Evolutionary conservation across 768 basidiomycete genomes (phyloP), one percentile per base, ranked within the genome.

Genomic region (Rhodotorula babjevae): DNA sequence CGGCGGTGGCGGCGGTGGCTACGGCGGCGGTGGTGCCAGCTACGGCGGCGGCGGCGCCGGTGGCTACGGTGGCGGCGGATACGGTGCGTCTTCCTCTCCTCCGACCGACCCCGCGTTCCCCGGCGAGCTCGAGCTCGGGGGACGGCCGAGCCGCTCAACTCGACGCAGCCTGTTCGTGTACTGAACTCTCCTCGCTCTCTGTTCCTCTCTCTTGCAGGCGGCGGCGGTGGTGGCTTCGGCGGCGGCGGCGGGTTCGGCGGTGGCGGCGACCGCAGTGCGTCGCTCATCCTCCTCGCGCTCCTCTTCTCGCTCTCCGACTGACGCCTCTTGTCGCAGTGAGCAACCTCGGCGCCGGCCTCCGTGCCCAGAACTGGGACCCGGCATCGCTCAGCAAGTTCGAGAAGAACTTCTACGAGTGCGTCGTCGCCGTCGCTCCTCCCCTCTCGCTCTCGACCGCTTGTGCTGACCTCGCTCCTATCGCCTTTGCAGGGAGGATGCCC

Each of bases 331-430:
- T 19, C 47, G 65, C 69, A 67, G 75, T 76, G 63, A 60, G 63
- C 68, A 61, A 52, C 65, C 65, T 68, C 58, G 75, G 77, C 3
- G 60, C 52, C 18, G 56, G 62, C 11, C 70, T 71, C 57, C 67
- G 59, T 55, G 52, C 68, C 63, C 88, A 96, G 67, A 92, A 98
- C 82, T 99, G 96, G 96, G 81, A 84, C 65, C 82, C 82, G 55
- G 84, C 87, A 59, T 87, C 87, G 71, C 83, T 96, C 68, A 85
- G 88, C 78, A 88, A 86, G 77, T 98, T 99, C 76, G 95, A 98
- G 83, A 99, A 98, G 84, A 97, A 98, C 84, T 99, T 95, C 77
- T 95, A 95, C 77, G 84, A 71, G 69, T 71, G 56, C 47, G 69
- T 66, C 52, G 6, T 5, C 46, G n/a, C 25, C 21, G 31, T 31